Percentiles rank a stretch among this genome's conserved stretches.
Evolutionary conservation across 2,329 filamentous ascomycete species (phyloP).

Genomic region (Talaromyces sp.): DNA sequence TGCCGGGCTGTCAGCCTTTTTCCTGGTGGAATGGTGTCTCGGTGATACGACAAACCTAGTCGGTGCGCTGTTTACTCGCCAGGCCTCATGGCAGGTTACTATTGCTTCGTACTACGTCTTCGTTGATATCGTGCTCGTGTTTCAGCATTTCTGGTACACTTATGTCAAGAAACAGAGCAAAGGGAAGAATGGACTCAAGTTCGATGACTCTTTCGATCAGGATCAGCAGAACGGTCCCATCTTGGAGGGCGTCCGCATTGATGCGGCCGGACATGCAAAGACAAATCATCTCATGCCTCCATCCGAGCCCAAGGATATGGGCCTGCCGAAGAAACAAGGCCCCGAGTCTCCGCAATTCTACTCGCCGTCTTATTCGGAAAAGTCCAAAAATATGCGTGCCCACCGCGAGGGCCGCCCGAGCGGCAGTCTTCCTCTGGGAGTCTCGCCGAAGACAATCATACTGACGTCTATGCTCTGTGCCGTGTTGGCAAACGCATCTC

Average conservation of each 20-base stretch:
- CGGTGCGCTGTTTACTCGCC: constrained; percentile 59
- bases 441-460: constrained; percentile 41
- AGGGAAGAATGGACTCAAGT: constrained; percentile 23
- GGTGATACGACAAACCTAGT: constrained; percentile 61
- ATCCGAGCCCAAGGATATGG: constrained; percentile 26
- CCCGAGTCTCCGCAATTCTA: constrained; percentile 18
- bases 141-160: constrained; percentile 65
- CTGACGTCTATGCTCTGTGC: constrained; percentile 43
- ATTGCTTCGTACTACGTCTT: constrained; percentile 63
- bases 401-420: constrained; percentile 21
- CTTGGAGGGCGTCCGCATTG: constrained; percentile 32
- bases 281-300: constrained; percentile 1
- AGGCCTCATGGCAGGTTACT: constrained; percentile 63
- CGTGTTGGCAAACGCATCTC: constrained; percentile 38
- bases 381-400: constrained; percentile 32
- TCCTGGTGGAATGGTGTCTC: constrained; percentile 62
- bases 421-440: constrained; percentile 20
- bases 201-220: constrained; percentile 22
- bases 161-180: constrained; percentile 49
- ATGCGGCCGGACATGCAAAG: constrained; percentile 13
- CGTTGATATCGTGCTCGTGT: constrained; percentile 59
- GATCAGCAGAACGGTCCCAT: constrained; percentile 17
- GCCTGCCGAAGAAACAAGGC: constrained; percentile 20
- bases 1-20: constrained; percentile 61
- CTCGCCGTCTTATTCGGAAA: constrained; percentile 26